Evolutionary conservation across 202 grass and related monocot genomes (phyloP), one percentile per base, ranked within the genome.

Genomic region (Schoenoplectus tabernaemontani): DNA sequence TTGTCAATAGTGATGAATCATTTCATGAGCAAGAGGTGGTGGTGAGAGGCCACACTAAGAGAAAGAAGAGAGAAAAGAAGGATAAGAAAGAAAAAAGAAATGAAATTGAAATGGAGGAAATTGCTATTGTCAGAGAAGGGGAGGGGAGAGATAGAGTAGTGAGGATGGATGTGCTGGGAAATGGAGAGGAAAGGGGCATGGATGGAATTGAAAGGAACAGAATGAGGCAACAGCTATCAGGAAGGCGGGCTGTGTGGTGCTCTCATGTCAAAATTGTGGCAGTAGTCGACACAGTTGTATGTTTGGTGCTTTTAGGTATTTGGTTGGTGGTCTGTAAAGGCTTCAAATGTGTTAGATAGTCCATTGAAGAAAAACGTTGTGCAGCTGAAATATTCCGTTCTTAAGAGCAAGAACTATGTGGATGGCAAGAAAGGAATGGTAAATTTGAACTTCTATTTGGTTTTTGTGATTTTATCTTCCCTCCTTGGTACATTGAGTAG

Each of bases 241-340:
- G 38, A 38, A 64, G 1, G 44, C 36, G 48, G 50, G 75, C 79
- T 1, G 0, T 58, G 67, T 76, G 48, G 51, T 71, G 62, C 67
- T 24, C 11, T 15, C 78, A 57, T 82, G 78, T 81, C 17, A 86
- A 86, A 77, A 78, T 83, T 2, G 71, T 86, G 56, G 28, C 66
- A 51, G 71, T 50, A 30, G 33, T 78, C 28, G 85, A 86, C 71
- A 59, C 57, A 7, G 34, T 82, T 59, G 13, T 86, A 65, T 86
- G 85, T 59, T 62, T 86, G 62, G 60, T 86, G 23, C 38, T 86
- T 72, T 86, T 86, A 47, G 71, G 32, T 5, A 22, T 82, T 38
- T 86, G 85, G 85, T 67, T 86, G 17, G 85, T 13, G 8, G 61
- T 86, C 44, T 86, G 85, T 81, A 3, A 36, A 23, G 85, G 85